These are phyloP conservation scores for Sclerospora graminicola DNA, from an alignment of 352 stramenopile genomes.

Conservation along the genomic window DNA sequence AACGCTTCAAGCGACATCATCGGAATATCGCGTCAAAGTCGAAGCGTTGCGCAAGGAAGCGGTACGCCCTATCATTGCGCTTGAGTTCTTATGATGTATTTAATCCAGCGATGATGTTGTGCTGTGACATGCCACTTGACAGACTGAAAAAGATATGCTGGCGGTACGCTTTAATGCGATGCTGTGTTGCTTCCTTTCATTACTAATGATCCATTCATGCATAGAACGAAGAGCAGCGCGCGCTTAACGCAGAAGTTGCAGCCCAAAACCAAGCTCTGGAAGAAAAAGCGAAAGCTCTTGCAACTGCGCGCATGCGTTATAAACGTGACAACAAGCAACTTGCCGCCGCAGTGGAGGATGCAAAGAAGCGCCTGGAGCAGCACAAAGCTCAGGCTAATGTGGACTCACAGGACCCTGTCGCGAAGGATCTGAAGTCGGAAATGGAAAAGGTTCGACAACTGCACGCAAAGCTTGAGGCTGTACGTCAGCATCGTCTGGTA, in stretches of 20 bases:
- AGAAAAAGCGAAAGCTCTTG: constrained; percentile 80
- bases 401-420: constrained; percentile 62
- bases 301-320: constrained; percentile 82
- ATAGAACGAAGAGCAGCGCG: constrained; percentile 83
- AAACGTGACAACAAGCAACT: constrained; percentile 84
- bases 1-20: constrained; percentile 56
- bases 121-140: constrained; percentile 5
- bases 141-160: constrained; percentile 85
- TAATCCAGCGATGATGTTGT: constrained; percentile 9
- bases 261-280: constrained; percentile 79
- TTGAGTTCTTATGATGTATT: not conserved
- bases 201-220: not conserved
- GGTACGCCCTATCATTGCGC: constrained; percentile 22
- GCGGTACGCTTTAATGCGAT: constrained; percentile 27
- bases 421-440: constrained; percentile 73
- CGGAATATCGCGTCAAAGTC: constrained; percentile 46
- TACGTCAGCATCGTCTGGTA: constrained; percentile 76
- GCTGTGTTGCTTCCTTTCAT: too few relatives aligned
- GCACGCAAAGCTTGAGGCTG: constrained; percentile 75
- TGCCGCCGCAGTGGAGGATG: constrained; percentile 57
- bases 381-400: constrained; percentile 69
- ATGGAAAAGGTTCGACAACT: constrained; percentile 81
- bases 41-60: constrained; percentile 76
- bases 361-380: constrained; percentile 74
- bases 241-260: constrained; percentile 73